Evolutionary conservation across 148 eudicot genomes (phyloP), one percentile per base, ranked within the genome.

Genomic region (Pharnaceum exiguum): DNA sequence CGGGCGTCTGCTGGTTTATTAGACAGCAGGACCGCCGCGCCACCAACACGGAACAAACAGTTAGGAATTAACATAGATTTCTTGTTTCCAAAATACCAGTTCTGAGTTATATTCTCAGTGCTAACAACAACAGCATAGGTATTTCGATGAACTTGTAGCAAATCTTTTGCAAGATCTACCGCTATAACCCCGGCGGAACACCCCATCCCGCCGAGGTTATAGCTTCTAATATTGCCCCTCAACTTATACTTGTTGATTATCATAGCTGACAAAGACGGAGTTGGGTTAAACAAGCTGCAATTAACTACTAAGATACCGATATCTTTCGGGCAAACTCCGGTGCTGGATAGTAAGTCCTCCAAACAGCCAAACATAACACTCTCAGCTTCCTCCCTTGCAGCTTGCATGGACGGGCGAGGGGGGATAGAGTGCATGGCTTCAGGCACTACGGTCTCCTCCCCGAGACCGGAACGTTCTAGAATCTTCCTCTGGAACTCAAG

Each of bases 41-140:
- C 82, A 3, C 89, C 89, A 4, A 83, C 85, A 0, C 89, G 74
- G 60, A 83, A 83, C 32, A 83, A 54, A 46, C 89, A 83, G 27
- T 83, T 83, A 12, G 89, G 82, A 49, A 83, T 79, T 17, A 83
- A 55, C 89, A 83, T 83, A 0, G 89, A 57, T 26, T 83, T 83
- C 39, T 75, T 74, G 46, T 77, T 83, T 42, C 89, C 81, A 21
- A 69, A 77, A 21, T 83, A 83, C 89, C 80, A 77, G 53, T 83
- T 79, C 17, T 79, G 80, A 0, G 85, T 83, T 8, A 83, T 79
- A 57, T 79, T 83, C 45, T 83, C 89, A 0, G 80, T 83, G 57
- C 84, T 79, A 2, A 83, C 82, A 1, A 83, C 77, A 1, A 83
- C 60, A 0, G 89, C 89, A 9, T 57, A 77, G 2, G 85, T 83